Evolutionary conservation across 225 moss, liverwort and hornwort species (phyloP), one percentile per base, ranked within the genome.

Genomic region (Thuidium tamariscinum): DNA sequence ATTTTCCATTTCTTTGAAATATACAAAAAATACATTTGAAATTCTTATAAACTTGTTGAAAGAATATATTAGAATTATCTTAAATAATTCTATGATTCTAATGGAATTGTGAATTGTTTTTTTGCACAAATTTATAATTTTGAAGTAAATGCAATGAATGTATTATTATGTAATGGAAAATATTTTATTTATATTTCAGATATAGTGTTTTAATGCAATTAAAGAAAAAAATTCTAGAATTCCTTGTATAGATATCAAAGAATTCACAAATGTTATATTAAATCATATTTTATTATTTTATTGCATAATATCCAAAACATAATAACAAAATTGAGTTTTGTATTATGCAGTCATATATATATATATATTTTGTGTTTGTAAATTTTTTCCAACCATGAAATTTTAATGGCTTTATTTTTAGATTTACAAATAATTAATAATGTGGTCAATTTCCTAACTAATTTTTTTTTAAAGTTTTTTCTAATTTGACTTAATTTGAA

Each of bases 371-470:
- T 64, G 13, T 10, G 1, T 19, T 78, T 77, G 13, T 23, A 26
- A 34, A 27, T 36, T 12, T 52, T 29, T 12, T 71, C 5, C 2
- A 62, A 29, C 36, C 1, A 12, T n/a, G 1, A 26, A 59, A 7
- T 7, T 16, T 68, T 27, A 6, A 29, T 51, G 9, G 5, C 2
- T 39, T 8, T 3, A 27, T 1, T 75, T 36, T 26, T 21, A 46
- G 4, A 65, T 73, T 64, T 65, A 10, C 2, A 39, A 19, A 14
- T 0, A 71, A 70, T 3, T 41, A 1, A 11, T 5, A 36, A 36
- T 3, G 3, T 37, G 0, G 3, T 34, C 11, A 25, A 0, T 17
- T 63, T 14, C 1, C 6, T 3, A 13, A 41, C n/a, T 22, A 8
- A 34, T 13, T 66, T 9, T 2, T 1, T 25, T 3, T 3, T n/a